A percentile compares a stretch with the other conserved stretches of the same genome.
Conservation (phyloP, 192 early-diverging fungal genomes). For the Paraglomus occultum region DNA sequence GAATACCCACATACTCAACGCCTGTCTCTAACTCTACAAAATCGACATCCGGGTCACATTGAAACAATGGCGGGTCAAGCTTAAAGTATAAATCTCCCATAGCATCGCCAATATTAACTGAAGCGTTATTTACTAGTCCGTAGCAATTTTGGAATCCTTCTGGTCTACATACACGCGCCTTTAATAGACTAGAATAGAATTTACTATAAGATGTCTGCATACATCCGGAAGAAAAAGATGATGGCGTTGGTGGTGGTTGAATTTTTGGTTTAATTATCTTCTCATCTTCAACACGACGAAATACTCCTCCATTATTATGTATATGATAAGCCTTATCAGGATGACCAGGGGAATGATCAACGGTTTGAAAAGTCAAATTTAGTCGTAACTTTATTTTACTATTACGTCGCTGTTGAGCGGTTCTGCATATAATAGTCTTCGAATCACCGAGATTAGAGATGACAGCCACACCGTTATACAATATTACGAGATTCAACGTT, state of each 20-base stretch:
- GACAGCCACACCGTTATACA: conserved; percentile 4
- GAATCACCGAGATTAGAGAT: conserved; percentile 11
- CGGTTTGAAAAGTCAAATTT: conserved; percentile 6
- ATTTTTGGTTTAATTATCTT: conserved; percentile 10
- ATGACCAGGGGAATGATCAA: conserved; percentile 12
- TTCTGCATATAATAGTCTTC: conserved; percentile 8
- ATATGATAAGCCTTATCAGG: conserved; percentile 19
- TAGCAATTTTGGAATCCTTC: conserved; percentile 1
- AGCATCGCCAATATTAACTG: conserved; percentile 7
- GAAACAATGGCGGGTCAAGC: conserved; percentile 15
- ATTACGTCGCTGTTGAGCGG: background rate
- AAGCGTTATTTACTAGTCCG: background rate
- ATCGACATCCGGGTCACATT: conserved; percentile 18
- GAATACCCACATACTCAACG: background rate
- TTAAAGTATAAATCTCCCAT: conserved; percentile 20
- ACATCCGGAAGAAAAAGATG: background rate
- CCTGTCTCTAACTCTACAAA: conserved; percentile 5
- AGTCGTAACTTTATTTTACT: background rate
- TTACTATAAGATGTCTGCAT: background rate
- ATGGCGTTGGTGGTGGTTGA: background rate
- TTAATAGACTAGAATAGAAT: conserved; percentile 1
- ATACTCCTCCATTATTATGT: conserved; percentile 10
- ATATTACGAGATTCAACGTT: background rate
- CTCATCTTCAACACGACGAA: conserved; percentile 12
- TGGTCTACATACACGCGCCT: background rate